These are phyloP conservation scores for Pulveroboletus sp. DNA, from an alignment of 768 basidiomycete species.

Conservation along the genomic window DNA sequence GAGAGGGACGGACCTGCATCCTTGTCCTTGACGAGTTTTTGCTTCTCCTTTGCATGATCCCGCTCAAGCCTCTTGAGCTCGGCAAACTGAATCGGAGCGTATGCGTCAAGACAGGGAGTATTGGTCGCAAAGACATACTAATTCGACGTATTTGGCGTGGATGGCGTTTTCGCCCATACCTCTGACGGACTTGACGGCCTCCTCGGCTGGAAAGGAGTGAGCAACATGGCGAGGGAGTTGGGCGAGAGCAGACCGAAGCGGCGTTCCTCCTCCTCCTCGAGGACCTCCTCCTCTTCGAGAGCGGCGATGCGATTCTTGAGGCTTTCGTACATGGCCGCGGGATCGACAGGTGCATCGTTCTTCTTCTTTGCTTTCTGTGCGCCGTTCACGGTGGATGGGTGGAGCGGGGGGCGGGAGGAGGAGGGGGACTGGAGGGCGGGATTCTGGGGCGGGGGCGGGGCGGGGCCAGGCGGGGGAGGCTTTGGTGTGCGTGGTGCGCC, in stretches of 20 bases:
- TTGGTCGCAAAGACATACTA: constrained; percentile 50
- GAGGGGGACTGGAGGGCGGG: constrained; percentile 37
- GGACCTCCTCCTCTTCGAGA: constrained; percentile 82
- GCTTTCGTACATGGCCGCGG: constrained; percentile 83
- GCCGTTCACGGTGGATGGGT: constrained; percentile 30
- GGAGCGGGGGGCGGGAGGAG: constrained; percentile 30
- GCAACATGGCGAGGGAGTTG: neutral
- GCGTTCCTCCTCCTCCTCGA: constrained; percentile 85
- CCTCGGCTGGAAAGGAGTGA: constrained; percentile 59
- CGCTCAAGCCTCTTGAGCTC: constrained; percentile 85
- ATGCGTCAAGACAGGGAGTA: constrained; percentile 19
- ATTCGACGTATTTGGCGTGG: constrained; percentile 83
- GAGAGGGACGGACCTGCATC: constrained; percentile 61
- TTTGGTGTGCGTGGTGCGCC: constrained; percentile 44
- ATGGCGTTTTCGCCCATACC: constrained; percentile 81
- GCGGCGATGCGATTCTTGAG: constrained; percentile 88
- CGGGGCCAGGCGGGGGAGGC: constrained; percentile 55
- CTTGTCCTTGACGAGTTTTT: constrained; percentile 88
- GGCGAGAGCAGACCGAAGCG: constrained; percentile 56
- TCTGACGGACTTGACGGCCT: constrained; percentile 82
- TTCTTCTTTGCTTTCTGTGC: constrained; percentile 64
- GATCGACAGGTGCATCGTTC: constrained; percentile 68
- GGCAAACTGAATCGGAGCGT: constrained; percentile 60
- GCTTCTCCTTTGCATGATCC: constrained; percentile 89
- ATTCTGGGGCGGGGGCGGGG: constrained; percentile 60